Conservation (phyloP, 169 alveolate species). For the Cryptosporidium meleagridis region DNA sequence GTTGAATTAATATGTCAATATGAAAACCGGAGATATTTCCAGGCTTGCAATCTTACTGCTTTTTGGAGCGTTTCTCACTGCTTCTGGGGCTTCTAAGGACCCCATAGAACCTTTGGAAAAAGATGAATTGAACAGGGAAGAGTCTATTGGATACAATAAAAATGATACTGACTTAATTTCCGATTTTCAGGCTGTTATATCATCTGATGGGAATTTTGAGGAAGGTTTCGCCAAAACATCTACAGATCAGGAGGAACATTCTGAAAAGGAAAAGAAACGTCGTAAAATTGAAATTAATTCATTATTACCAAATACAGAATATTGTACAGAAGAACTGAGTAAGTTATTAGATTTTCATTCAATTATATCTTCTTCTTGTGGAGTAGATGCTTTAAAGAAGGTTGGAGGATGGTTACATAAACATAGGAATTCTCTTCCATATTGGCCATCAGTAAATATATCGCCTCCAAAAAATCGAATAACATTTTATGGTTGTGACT, state of each 20-base stretch:
- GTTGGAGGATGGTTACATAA: conserved; percentile 69
- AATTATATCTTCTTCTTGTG: conserved; percentile 54
- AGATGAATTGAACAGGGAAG: background rate
- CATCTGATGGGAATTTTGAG: background rate
- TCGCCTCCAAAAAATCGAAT: conserved; percentile 51
- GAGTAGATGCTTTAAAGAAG: conserved; percentile 48
- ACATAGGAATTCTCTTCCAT: conserved; percentile 50
- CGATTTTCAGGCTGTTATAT: background rate
- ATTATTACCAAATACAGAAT: conserved; percentile 2
- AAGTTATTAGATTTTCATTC: conserved; percentile 55
- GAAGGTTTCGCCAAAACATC: background rate
- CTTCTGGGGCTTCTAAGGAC: background rate
- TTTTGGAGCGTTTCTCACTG: background rate
- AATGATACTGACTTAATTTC: background rate
- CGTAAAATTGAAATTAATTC: background rate
- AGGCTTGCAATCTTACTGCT: background rate
- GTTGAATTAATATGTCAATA: background rate
- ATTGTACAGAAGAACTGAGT: conserved; percentile 50
- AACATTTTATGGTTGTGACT: conserved; percentile 69
- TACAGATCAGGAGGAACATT: background rate
- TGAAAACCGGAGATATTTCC: background rate
- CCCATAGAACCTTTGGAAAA: background rate
- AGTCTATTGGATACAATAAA: too few relatives aligned
- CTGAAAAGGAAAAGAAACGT: background rate
- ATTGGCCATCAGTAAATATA: conserved; percentile 39